These are phyloP conservation scores for Orychophragmus violaceus DNA, from an alignment of 345 rosid species.

Conservation along the genomic window DNA sequence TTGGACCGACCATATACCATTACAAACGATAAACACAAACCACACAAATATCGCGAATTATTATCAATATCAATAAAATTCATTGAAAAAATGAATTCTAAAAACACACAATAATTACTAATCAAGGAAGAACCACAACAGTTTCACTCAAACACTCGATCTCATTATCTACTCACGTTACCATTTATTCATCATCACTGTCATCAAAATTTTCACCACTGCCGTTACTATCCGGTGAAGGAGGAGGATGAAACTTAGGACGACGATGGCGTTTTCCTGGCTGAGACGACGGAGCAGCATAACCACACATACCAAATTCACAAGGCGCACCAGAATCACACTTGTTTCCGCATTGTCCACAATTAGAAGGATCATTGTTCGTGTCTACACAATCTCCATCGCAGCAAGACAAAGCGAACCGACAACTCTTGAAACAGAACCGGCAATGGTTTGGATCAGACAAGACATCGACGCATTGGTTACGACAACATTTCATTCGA, in stretches of 20 bases:
- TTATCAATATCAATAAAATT: background rate
- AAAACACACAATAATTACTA: background rate
- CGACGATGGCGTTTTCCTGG: constrained; percentile 11
- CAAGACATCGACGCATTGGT: constrained; percentile 24
- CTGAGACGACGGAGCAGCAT: constrained; percentile 22
- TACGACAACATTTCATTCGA: constrained; percentile 27
- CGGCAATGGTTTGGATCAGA: constrained; percentile 27
- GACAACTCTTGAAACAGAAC: constrained; percentile 16
- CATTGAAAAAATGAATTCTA: constrained; percentile 8
- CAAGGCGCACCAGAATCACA: constrained; percentile 23
- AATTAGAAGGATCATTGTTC: constrained; percentile 19
- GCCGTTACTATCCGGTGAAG: constrained; percentile 13
- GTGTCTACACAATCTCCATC: constrained; percentile 16
- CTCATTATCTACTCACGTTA: background rate
- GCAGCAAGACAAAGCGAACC: constrained; percentile 18
- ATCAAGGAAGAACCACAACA: background rate
- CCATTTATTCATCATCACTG: constrained; percentile 10
- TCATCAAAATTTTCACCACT: constrained; percentile 1
- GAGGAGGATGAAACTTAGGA: constrained; percentile 14
- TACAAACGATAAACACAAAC: background rate
- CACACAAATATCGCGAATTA: background rate
- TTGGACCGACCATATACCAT: background rate
- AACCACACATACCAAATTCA: constrained; percentile 36
- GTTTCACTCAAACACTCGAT: background rate
- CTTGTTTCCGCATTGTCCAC: constrained; percentile 25